Conservation (phyloP, 306 rosid species). For the Citrullus mucosospermus region DNA sequence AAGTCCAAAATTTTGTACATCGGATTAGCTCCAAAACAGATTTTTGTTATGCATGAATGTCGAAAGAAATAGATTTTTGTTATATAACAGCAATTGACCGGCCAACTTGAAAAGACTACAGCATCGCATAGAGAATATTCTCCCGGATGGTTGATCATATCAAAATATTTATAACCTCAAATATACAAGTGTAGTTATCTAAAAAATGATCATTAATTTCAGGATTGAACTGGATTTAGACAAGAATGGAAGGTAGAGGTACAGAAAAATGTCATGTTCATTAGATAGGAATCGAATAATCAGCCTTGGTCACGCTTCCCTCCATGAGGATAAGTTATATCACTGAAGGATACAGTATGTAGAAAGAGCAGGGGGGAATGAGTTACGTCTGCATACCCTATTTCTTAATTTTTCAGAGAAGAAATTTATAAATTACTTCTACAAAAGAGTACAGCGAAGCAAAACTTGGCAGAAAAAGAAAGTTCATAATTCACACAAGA, state of each 20-base stretch:
- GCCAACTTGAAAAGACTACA: background rate
- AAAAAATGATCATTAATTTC: background rate
- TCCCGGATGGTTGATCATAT: background rate
- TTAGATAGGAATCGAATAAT: background rate
- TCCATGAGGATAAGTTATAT: background rate
- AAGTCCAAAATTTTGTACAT: conserved; percentile 23
- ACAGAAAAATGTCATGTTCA: background rate
- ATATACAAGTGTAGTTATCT: background rate
- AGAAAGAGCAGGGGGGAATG: background rate
- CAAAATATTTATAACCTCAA: background rate
- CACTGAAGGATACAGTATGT: background rate
- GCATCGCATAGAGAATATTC: background rate
- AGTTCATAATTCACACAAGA: conserved; percentile 25
- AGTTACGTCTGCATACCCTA: background rate
- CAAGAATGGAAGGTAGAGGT: background rate
- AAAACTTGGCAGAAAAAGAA: background rate
- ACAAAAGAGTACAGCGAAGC: background rate
- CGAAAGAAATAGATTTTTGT: background rate
- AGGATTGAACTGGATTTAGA: background rate
- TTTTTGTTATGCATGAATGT: background rate
- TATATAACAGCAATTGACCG: background rate
- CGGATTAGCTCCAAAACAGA: background rate
- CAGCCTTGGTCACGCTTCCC: background rate
- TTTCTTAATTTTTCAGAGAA: background rate
- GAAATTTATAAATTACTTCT: background rate